These are phyloP conservation scores for Podaxis mareebaensis DNA, from an alignment of 768 basidiomycete species.

Conservation along the genomic window DNA sequence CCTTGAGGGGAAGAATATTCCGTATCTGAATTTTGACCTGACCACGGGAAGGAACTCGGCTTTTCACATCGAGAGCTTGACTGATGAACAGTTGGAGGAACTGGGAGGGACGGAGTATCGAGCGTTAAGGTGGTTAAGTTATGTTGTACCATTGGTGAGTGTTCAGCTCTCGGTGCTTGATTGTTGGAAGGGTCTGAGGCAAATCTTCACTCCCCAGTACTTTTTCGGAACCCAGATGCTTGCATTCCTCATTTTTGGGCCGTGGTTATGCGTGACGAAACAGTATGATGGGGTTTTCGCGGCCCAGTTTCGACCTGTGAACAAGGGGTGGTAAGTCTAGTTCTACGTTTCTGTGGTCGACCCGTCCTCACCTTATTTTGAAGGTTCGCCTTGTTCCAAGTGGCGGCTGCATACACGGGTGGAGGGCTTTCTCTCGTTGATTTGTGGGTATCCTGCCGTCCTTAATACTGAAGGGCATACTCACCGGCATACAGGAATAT, in stretches of 20 bases:
- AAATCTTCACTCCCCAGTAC: constrained; percentile 50
- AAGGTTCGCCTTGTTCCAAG: constrained; percentile 47
- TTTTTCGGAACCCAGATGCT: constrained; percentile 59
- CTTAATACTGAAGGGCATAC: not conserved
- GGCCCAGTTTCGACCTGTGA: constrained; percentile 49
- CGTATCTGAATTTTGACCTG: constrained; percentile 42
- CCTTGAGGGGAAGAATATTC: constrained; percentile 30
- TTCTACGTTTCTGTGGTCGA: not conserved
- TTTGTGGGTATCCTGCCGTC: constrained; percentile 31
- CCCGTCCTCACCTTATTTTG: not conserved
- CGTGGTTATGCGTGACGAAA: constrained; percentile 51
- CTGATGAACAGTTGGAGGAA: constrained; percentile 67
- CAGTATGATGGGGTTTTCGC: constrained; percentile 50
- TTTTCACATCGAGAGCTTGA: constrained; percentile 53
- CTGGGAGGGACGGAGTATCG: constrained; percentile 78
- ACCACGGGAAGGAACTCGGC: constrained; percentile 62
- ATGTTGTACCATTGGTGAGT: constrained; percentile 47
- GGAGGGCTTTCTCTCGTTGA: constrained; percentile 73
- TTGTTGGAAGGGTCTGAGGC: not conserved
- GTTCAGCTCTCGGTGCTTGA: not conserved
- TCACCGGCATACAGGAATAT: constrained; percentile 43
- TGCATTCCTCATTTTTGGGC: constrained; percentile 57
- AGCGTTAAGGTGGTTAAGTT: constrained; percentile 55
- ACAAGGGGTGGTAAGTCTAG: constrained; percentile 53
- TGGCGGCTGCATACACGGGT: constrained; percentile 58